Conservation (phyloP, 441 rosid genomes). For the Melastoma candidum region DNA sequence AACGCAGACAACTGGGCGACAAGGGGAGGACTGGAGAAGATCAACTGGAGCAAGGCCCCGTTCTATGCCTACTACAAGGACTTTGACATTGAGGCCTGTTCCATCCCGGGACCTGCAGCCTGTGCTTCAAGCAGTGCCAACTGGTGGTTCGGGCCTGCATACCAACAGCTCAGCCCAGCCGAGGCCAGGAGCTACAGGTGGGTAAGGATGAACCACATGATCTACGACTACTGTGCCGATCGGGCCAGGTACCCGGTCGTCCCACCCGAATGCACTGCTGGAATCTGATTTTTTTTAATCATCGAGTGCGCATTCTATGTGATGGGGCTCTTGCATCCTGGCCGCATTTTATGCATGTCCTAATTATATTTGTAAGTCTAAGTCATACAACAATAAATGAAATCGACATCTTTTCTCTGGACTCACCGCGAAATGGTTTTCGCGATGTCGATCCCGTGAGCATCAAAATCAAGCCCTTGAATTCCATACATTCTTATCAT, state of each 20-base stretch:
- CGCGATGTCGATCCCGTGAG: too few relatives aligned
- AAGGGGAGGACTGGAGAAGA: conserved; percentile 62
- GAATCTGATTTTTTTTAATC: conserved; percentile 15
- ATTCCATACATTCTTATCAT: too few relatives aligned
- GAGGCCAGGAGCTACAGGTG: conserved; percentile 53
- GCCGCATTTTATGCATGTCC: too few relatives aligned
- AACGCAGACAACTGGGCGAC: conserved; percentile 74
- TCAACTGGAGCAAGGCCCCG: conserved; percentile 56
- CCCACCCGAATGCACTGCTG: conserved; percentile 48
- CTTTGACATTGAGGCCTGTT: conserved; percentile 61
- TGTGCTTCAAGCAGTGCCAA: conserved; percentile 39
- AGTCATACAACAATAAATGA: too few relatives aligned
- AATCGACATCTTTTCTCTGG: too few relatives aligned
- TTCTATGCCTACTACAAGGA: conserved; percentile 53
- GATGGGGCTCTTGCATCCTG: too few relatives aligned
- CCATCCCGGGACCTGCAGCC: conserved; percentile 38
- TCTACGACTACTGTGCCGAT: conserved; percentile 56
- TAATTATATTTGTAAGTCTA: too few relatives aligned
- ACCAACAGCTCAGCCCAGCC: conserved; percentile 34
- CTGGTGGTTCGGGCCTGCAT: conserved; percentile 49
- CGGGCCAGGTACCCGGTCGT: conserved; percentile 43
- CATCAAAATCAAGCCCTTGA: too few relatives aligned
- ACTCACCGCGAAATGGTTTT: too few relatives aligned
- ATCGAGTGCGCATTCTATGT: too few relatives aligned
- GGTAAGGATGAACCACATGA: conserved; percentile 63